Conservation (phyloP, 768 basidiomycete genomes). For the Pleurotus eryngii region DNA sequence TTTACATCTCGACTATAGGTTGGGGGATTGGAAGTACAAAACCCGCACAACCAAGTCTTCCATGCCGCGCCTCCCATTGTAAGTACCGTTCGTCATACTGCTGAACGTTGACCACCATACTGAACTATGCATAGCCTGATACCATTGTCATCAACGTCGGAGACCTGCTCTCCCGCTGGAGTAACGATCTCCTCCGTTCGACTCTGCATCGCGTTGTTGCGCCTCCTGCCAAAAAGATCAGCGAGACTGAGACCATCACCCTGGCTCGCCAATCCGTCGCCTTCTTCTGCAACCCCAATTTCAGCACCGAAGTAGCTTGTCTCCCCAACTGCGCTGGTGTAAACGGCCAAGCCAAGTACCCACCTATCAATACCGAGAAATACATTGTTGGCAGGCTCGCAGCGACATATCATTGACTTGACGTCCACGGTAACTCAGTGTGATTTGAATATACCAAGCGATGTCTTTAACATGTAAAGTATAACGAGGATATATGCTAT, state of each 20-base stretch:
- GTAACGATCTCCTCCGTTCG: conserved; percentile 74
- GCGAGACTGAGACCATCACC: conserved; percentile 49
- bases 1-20: conserved; percentile 36
- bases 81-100: conserved; percentile 20
- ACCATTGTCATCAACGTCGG: conserved; percentile 84
- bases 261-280: conserved; percentile 77
- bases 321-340: conserved; percentile 52
- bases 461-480: background rate
- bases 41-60: conserved; percentile 71
- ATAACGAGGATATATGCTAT: background rate
- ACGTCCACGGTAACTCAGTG: no score
- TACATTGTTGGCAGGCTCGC: conserved; percentile 74
- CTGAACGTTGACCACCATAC: background rate
- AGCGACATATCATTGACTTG: conserved; percentile 41
- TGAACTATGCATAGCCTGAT: conserved; percentile 48
- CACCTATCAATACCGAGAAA: conserved; percentile 66
- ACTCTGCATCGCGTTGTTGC: conserved; percentile 84
- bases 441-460: no score
- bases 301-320: conserved; percentile 62
- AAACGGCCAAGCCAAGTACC: conserved; percentile 56
- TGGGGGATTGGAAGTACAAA: conserved; percentile 80
- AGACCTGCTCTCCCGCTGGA: conserved; percentile 80
- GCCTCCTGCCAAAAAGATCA: conserved; percentile 50
- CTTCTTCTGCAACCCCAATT: conserved; percentile 86
- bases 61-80: conserved; percentile 77